These are phyloP conservation scores for Metrosideros polymorpha DNA, from an alignment of 441 rosid species.

Conservation along the genomic window DNA sequence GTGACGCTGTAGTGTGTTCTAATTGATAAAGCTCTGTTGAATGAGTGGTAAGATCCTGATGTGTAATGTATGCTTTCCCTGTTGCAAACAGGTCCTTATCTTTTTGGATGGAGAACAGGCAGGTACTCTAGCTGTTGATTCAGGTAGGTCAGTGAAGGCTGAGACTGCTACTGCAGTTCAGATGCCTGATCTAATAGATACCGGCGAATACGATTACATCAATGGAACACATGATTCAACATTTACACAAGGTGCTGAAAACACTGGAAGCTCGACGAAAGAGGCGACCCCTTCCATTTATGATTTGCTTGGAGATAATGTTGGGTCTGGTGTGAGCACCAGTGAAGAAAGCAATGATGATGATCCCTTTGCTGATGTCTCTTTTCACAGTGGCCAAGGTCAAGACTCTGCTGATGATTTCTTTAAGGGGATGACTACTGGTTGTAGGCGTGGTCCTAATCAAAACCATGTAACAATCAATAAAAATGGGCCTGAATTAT, in stretches of 20 bases:
- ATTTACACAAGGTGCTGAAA: slow-evolving; percentile 25
- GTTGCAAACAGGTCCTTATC: slow-evolving; percentile 51
- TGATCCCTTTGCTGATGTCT: slow-evolving; percentile 87
- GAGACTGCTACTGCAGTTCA: slow-evolving; percentile 34
- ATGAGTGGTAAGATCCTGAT: neutral
- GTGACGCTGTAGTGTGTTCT: neutral
- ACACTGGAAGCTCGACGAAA: slow-evolving; percentile 16
- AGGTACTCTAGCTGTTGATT: slow-evolving; percentile 25
- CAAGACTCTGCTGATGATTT: slow-evolving; percentile 47
- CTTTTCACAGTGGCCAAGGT: slow-evolving; percentile 52
- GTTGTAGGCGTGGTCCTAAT: slow-evolving; percentile 24
- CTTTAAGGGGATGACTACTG: slow-evolving; percentile 74
- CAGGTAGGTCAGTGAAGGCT: slow-evolving; percentile 36
- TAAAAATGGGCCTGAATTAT: slow-evolving; percentile 31
- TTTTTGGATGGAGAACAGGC: slow-evolving; percentile 50
- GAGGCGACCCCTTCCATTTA: slow-evolving; percentile 46
- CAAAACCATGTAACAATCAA: slow-evolving; percentile 22
- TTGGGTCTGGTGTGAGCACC: slow-evolving; percentile 21
- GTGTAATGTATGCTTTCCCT: neutral
- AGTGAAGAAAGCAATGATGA: slow-evolving; percentile 43
- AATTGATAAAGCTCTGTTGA: neutral
- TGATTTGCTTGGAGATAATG: slow-evolving; percentile 68
- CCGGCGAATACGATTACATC: slow-evolving; percentile 49
- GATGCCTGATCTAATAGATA: slow-evolving; percentile 84
- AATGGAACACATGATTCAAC: slow-evolving; percentile 34